Evolutionary conservation across 1,284 basidiomycete genomes (phyloP), one percentile per base, ranked within the genome.

Genomic region (Naganishia liquefaciens): DNA sequence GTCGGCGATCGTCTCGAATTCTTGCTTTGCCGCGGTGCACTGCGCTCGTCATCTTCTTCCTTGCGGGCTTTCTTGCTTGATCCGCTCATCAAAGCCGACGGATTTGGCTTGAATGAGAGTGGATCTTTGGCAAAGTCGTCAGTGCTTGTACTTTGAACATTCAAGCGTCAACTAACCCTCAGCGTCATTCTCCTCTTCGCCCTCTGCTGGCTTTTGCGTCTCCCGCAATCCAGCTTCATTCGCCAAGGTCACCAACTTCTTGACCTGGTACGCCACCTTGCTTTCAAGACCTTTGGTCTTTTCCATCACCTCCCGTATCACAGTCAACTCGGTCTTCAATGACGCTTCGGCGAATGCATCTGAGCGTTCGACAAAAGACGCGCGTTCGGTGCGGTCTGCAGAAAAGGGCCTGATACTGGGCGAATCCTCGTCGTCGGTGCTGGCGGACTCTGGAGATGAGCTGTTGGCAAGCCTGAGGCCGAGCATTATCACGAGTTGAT

Each of bases 231-330:
- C 66, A 43, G 75, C 77, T 7, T 75, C 78, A 39, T 82, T 79
- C 0, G 90, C 88, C 5, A 90, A 79, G 63, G 86, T 84, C 37
- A 93, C 84, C 23, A 96, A 85, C 76, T 98, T 97, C 73, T 97
- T 93, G 73, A 98, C 91, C 77, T 98, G 94, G 76, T 98, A 96
- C 67, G 86, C 87, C 83, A 98, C 88, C 73, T 90, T 87, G 62
- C 83, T 84, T 78, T 99, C 94, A 43, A 99, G 71, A 0, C 80
- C 79, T 30, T 77, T 73, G 28, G 81, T 76, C 71, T 82, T 82
- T 63, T 83, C 82, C 75, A 81, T 77, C n/a, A 80, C 74, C 62
- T 80, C 78, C 54, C 68, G 84, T 21, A 84, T 84, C 70, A 73
- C 75, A 66, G 69, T 75, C 57, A 77, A 65, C 63, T 77, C 74